Base-by-base conservation (phyloP, 2,329 filamentous ascomycete species). In the Hymenoscyphus repandus region DNA sequence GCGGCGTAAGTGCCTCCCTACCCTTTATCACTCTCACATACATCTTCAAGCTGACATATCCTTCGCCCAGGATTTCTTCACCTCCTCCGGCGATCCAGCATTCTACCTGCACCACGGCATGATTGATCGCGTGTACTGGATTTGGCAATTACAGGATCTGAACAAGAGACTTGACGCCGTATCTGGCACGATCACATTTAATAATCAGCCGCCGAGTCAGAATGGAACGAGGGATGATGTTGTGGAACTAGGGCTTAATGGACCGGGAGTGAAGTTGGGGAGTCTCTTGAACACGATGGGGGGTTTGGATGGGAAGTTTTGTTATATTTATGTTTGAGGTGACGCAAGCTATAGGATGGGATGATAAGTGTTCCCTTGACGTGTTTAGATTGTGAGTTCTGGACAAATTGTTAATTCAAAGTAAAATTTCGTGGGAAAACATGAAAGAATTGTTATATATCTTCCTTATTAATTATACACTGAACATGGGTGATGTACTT, bases 141-240 rank as follows among this genome's bases (percentile, higher is more conserved):
- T 75, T 55, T 76, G 73, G 73, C 73, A 75, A 62, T 72, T 72
- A 49, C 68, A 72, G 18, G 68, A 75, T 56, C 69, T 62, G 61
- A 63, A 38, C 63, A 69, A 39, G 55, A 47, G 62, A 11, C 51
- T 56, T 31, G 51, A 58, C 34, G 57, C 55, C 18, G 58, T 65
- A 36, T 55, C 66, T 65, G 67, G 69, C 4, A 75, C 72, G 0
- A 69, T 72, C 47, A 73, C 72, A 0, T 57, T 72, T 57, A 63
- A 70, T 53, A 68, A 74, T 53, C 59, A 58, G 27, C 70, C 71
- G 0, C 66, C 68, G 0, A 72, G 68, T 42, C 63, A 66, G 10
- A 70, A 74, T 50, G 70, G 70, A 1, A 72, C 69, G 2, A 63
- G 75, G 2, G 66, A 72, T 18, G 71, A 74, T 50, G 41, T 57